A percentile compares a stretch with the other conserved stretches of the same genome.
Conservation (phyloP, 768 basidiomycete genomes). For the Auriscalpium vulgare region DNA sequence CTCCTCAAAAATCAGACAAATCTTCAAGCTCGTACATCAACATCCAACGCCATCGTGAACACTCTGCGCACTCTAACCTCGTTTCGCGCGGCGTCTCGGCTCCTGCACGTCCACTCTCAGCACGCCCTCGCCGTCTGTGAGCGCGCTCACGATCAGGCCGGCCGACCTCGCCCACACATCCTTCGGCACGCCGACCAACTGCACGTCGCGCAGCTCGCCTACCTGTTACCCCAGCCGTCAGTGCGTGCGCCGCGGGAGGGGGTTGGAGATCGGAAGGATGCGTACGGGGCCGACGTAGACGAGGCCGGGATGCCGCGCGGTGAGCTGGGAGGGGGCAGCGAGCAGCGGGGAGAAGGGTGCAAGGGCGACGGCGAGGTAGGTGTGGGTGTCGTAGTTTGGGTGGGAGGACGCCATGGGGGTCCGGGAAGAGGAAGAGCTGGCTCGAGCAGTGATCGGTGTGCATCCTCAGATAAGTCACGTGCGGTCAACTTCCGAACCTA, state of each 20-base stretch:
- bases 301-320: conserved; percentile 6
- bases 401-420: conserved; percentile 3
- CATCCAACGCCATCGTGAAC: not conserved
- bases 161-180: conserved; percentile 4
- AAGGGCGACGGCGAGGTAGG: conserved; percentile 11
- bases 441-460: not conserved
- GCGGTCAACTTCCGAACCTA: too few relatives aligned
- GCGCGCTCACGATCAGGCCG: conserved; percentile 1
- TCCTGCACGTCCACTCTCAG: conserved; percentile 13
- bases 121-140: conserved; percentile 10
- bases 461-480: too few relatives aligned
- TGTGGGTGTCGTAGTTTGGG: conserved; percentile 9
- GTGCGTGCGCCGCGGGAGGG: conserved; percentile 1
- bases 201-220: conserved; percentile 9
- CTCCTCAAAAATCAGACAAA: conserved; percentile 1
- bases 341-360: conserved; percentile 3
- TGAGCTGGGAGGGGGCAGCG: conserved; percentile 1
- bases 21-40: not conserved
- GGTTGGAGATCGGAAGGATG: not conserved
- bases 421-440: not conserved
- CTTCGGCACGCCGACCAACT: conserved; percentile 10
- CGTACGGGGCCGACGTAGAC: conserved; percentile 9
- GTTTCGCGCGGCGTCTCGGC: conserved; percentile 8
- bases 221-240: conserved; percentile 1
- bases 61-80: conserved; percentile 5